Base-by-base conservation (phyloP, 2,329 filamentous ascomycete genomes). In the Trichoderma koningiopsis region DNA sequence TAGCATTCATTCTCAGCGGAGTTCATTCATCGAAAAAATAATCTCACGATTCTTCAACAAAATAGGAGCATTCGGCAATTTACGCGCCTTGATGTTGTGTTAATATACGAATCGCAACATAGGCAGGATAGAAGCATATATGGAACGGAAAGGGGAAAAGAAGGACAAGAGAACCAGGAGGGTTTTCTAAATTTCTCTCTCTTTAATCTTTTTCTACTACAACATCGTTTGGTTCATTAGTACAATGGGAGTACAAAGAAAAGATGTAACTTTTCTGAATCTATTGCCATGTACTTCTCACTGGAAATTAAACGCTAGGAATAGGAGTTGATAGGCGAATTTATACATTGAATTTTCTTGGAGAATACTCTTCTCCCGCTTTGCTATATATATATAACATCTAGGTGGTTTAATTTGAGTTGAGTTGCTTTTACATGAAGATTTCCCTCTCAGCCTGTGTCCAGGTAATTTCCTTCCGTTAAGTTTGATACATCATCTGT, bases 101-200 rank as follows among this genome's bases (percentile, higher is more conserved):
- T 77, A 77, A 77, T 78, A 79, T 78, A 79, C 66, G 75, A 77
- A 74, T 68, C 56, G 68, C 62, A 70, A 43, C 69, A 74, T 60
- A 10, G 66, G 52, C 27, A 19, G 47, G 56, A 65, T 35, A 59
- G 43, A 37, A 49, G 55, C n/a, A 24, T 47, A 61, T 60, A 60
- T 68, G 61, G 65, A 68, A 55, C n/a, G 24, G 57, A 14, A 16
- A 47, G n/a, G 5, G 56, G 29, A 31, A 58, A 16, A 27, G 62
- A 37, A 49, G 16, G 33, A 14, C 19, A 29, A n/a, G 55, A 40
- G 56, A 22, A 33, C 7, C n/a, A 33, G 29, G 60, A 47, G 59
- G 55, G 52, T 43, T 58, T 43, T 35, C 4, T 7, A n/a, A 10
- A 33, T 57, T 47, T 4, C 33, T 13, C 33, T 35, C 33, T 57